Percentiles rank a stretch among this genome's conserved stretches.
Evolutionary conservation across 257 asterid genomes (phyloP).

Genomic region (Agastache rugosa): DNA sequence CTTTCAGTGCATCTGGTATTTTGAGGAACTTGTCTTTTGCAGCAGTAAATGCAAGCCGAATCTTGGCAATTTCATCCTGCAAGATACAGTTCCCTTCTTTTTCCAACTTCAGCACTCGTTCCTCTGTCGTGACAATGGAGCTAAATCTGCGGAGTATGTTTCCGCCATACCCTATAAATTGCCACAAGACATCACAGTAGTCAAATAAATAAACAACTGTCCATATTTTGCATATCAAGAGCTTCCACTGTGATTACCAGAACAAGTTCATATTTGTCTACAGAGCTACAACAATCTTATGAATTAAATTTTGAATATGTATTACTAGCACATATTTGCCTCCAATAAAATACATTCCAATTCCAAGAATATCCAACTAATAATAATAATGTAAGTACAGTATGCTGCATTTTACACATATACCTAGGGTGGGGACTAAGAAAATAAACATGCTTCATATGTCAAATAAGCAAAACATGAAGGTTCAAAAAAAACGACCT

Average conservation of each 20-base stretch:
- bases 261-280: constrained; percentile 16
- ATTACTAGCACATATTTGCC: not conserved
- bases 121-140: constrained; percentile 46
- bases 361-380: not conserved
- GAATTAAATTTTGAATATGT: not conserved
- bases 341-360: constrained; percentile 9
- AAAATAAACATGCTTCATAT: not conserved
- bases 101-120: constrained; percentile 47
- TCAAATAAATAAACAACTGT: constrained; percentile 1
- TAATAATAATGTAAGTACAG: not conserved
- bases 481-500: constrained; percentile 47
- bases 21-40: constrained; percentile 73
- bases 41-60: constrained; percentile 61
- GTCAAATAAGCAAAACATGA: not conserved
- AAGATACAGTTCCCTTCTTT: constrained; percentile 46
- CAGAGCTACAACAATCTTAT: constrained; percentile 9
- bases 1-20: constrained; percentile 70
- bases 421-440: not conserved
- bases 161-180: constrained; percentile 49
- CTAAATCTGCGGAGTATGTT: constrained; percentile 44
- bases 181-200: constrained; percentile 32
- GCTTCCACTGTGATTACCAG: constrained; percentile 17
- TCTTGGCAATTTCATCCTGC: constrained; percentile 63
- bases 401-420: constrained; percentile 13
- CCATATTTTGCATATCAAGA: not conserved